Base-by-base conservation (phyloP, 208 protist genomes). In the Kentomonas sorsogonicus region DNA sequence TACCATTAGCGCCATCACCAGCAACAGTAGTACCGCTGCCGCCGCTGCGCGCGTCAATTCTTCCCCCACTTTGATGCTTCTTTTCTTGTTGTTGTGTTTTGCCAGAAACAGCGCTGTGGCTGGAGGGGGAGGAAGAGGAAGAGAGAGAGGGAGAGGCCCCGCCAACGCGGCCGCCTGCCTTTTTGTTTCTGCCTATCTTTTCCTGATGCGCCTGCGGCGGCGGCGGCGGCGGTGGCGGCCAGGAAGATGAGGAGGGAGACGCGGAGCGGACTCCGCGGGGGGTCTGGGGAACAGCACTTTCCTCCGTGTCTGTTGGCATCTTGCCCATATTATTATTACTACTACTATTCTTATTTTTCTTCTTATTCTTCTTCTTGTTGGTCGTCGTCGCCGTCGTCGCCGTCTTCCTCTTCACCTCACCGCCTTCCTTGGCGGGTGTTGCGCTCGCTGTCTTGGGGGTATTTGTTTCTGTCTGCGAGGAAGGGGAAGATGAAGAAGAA, bases 31-130 rank as follows among this genome's bases (percentile, higher is more conserved):
- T n/a, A n/a, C n/a, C n/a, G n/a, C n/a, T n/a, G n/a, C n/a, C n/a
- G n/a, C n/a, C n/a, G n/a, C n/a, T n/a, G n/a, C n/a, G n/a, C n/a
- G n/a, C n/a, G n/a, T n/a, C n/a, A n/a, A n/a, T n/a, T n/a, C n/a
- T n/a, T n/a, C n/a, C n/a, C n/a, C n/a, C n/a, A 5, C 11, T 36
- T 36, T 36, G 33, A 15, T 36, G 11, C 60, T 53, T 44, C 13
- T 58, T 58, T 58, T 65, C 48, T 58, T 65, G 7, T 54, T 46
- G 29, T 45, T 45, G 5, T 53, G 6, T 53, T 6, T 53, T n/a
- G n/a, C n/a, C n/a, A n/a, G n/a, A n/a, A n/a, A n/a, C n/a, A n/a
- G n/a, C n/a, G n/a, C n/a, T n/a, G n/a, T n/a, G n/a, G n/a, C n/a
- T n/a, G 11, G 16, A 13, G 30, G 10, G 30, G 9, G 11, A n/a